A percentile compares a stretch with the other conserved stretches of the same genome.
These are phyloP conservation scores for Sutorius australiensis DNA, from an alignment of 768 basidiomycete genomes.

Conservation along the genomic window DNA sequence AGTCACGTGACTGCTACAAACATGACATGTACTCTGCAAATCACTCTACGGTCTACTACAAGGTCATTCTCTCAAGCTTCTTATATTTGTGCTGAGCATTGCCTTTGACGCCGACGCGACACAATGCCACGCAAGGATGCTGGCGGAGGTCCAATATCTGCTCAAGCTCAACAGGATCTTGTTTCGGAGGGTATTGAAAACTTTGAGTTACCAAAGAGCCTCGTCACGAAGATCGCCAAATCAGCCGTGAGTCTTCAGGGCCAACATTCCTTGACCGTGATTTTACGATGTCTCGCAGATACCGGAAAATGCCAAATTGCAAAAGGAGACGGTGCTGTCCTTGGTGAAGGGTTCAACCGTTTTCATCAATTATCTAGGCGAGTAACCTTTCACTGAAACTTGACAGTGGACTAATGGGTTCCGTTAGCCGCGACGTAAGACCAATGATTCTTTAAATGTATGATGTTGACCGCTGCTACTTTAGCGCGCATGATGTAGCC, in stretches of 20 bases:
- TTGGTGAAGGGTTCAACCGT: slow-evolving; percentile 88
- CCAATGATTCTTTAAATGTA: background rate
- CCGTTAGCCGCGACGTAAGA: slow-evolving; percentile 45
- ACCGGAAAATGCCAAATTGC: slow-evolving; percentile 80
- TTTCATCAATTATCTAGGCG: slow-evolving; percentile 92
- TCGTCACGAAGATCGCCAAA: slow-evolving; percentile 83
- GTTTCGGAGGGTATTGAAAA: slow-evolving; percentile 85
- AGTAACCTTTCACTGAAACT: slow-evolving; percentile 17
- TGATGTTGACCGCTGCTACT: slow-evolving; percentile 3
- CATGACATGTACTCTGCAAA: no score
- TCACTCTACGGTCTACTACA: no score
- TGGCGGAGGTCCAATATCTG: slow-evolving; percentile 51
- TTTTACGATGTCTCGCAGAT: slow-evolving; percentile 45
- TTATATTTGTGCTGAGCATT: background rate
- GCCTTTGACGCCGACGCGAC: background rate
- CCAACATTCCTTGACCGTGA: background rate
- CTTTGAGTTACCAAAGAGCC: slow-evolving; percentile 80
- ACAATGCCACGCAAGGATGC: slow-evolving; percentile 71
- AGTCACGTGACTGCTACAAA: slow-evolving; percentile 8
- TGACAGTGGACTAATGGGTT: background rate
- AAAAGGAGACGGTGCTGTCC: slow-evolving; percentile 85
- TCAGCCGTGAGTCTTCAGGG: slow-evolving; percentile 56
- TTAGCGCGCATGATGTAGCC: slow-evolving; percentile 85
- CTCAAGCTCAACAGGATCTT: slow-evolving; percentile 75
- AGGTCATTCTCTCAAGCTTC: background rate